Evolutionary conservation across 2,329 filamentous ascomycete genomes (phyloP).

Genomic region (Beauveria australis): DNA sequence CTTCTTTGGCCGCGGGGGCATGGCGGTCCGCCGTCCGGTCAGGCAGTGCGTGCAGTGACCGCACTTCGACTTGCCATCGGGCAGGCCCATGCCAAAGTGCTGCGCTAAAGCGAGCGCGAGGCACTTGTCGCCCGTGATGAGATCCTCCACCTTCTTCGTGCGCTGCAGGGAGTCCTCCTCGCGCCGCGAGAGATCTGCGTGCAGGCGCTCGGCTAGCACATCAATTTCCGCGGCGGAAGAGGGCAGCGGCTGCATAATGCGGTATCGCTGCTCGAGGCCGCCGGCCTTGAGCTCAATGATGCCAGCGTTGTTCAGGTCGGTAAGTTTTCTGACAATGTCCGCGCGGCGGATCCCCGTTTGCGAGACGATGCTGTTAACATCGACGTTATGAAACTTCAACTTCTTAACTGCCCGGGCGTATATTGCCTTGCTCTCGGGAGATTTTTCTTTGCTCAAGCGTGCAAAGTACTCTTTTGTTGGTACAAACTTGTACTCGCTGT

Average conservation of each 20-base stretch:
- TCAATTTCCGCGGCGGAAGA: slow-evolving; percentile 31
- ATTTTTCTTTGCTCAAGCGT: slow-evolving; percentile 27
- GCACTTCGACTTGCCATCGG: slow-evolving; percentile 35
- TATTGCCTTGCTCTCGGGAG: slow-evolving; percentile 36
- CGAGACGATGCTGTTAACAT: slow-evolving; percentile 34
- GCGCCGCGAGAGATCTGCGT: slow-evolving; percentile 39
- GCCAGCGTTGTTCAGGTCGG: slow-evolving; percentile 42
- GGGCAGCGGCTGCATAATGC: slow-evolving; percentile 40
- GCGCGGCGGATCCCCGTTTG: slow-evolving; percentile 28
- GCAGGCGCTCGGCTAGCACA: slow-evolving; percentile 37
- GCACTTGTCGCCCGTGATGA: slow-evolving; percentile 44
- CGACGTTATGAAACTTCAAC: slow-evolving; percentile 35
- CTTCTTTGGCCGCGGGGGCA: slow-evolving; percentile 30
- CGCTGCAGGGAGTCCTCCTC: slow-evolving; percentile 45
- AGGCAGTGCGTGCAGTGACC: slow-evolving; percentile 43
- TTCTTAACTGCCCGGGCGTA: slow-evolving; percentile 30
- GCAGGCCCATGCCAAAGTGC: slow-evolving; percentile 49
- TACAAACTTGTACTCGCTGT: slow-evolving; percentile 46
- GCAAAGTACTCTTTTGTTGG: slow-evolving; percentile 24
- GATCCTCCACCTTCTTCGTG: slow-evolving; percentile 39
- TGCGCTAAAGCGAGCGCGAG: slow-evolving; percentile 43
- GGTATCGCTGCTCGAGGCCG: slow-evolving; percentile 47
- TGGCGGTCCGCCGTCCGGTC: slow-evolving; percentile 25
- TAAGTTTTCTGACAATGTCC: slow-evolving; percentile 46
- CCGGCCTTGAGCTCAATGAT: slow-evolving; percentile 42